Conservation (phyloP, 495 filamentous ascomycete genomes). For the Terfezia claveryi region DNA sequence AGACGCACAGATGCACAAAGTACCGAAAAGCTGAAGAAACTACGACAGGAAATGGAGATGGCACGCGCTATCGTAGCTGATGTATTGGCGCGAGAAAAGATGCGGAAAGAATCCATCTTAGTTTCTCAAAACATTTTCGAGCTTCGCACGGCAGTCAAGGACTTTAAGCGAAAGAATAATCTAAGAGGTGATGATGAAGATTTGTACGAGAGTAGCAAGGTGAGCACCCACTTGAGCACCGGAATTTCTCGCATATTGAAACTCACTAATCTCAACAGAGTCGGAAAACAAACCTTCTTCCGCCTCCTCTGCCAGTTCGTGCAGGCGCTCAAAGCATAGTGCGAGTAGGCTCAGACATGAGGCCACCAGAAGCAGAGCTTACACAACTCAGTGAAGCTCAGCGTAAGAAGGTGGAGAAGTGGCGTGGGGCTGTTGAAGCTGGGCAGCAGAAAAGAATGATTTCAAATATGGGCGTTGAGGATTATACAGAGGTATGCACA, state of each 20-base stretch:
- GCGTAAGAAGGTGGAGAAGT: conserved; percentile 68
- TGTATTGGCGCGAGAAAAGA: conserved; percentile 54
- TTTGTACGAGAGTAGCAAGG: conserved; percentile 68
- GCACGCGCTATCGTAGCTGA: conserved; percentile 57
- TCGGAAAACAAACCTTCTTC: conserved; percentile 32
- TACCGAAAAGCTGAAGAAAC: conserved; percentile 75
- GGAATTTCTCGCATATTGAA: conserved; percentile 28
- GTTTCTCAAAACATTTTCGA: conserved; percentile 58
- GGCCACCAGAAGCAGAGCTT: conserved; percentile 52
- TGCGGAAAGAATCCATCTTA: conserved; percentile 52
- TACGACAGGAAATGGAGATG: conserved; percentile 81
- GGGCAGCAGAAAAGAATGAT: not conserved
- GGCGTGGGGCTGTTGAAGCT: conserved; percentile 23
- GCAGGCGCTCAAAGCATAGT: not conserved
- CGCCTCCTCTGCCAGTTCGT: conserved; percentile 33
- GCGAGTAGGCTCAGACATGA: conserved; percentile 7
- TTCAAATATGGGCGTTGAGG: conserved; percentile 25
- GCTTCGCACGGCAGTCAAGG: conserved; percentile 55
- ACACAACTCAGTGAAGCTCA: conserved; percentile 49
- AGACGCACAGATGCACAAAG: conserved; percentile 82
- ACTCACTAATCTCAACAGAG: conserved; percentile 27
- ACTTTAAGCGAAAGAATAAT: conserved; percentile 65
- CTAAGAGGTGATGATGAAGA: conserved; percentile 91
- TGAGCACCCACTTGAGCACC: conserved; percentile 21
- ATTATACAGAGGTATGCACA: conserved; percentile 60